phyloP scores from a whole-genome alignment of 371 early-diverging fungal species.

The Umbelopsis sp. region DNA sequence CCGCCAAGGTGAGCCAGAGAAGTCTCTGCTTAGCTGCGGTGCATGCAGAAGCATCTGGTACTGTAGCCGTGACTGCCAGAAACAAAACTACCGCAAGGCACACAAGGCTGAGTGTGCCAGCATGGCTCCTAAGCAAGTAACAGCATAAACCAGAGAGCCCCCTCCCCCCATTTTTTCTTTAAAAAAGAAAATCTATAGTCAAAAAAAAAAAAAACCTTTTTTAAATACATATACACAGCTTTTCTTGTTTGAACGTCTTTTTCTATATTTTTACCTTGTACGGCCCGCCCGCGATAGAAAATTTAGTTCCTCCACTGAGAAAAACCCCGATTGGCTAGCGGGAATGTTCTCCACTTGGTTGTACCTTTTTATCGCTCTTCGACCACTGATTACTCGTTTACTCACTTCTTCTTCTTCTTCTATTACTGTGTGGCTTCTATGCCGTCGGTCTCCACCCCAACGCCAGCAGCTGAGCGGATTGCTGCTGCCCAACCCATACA shows the following conservation, averaged over 20 bases:
- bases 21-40: slow-evolving; percentile 61
- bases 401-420: slow-evolving; percentile 15
- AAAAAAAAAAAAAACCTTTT: neutral
- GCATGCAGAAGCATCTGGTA: slow-evolving; percentile 67
- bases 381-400: neutral
- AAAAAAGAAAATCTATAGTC: neutral
- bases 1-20: slow-evolving; percentile 52
- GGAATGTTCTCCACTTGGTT: neutral
- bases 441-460: slow-evolving; percentile 13
- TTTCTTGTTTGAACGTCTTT: neutral
- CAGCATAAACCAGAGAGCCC: neutral
- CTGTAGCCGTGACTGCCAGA: slow-evolving; percentile 68
- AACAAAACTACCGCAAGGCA: slow-evolving; percentile 52
- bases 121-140: slow-evolving; percentile 9
- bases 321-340: neutral
- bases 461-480: neutral
- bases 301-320: neutral
- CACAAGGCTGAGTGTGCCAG: slow-evolving; percentile 59
- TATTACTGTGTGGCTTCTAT: neutral
- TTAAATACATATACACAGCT: neutral
- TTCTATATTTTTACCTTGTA: too few species aligned
- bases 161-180: neutral
- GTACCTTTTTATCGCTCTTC: neutral
- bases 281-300: neutral
- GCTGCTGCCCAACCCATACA: neutral